Base-by-base conservation (phyloP, 148 eudicot species). In the Camellia granthamiana region DNA sequence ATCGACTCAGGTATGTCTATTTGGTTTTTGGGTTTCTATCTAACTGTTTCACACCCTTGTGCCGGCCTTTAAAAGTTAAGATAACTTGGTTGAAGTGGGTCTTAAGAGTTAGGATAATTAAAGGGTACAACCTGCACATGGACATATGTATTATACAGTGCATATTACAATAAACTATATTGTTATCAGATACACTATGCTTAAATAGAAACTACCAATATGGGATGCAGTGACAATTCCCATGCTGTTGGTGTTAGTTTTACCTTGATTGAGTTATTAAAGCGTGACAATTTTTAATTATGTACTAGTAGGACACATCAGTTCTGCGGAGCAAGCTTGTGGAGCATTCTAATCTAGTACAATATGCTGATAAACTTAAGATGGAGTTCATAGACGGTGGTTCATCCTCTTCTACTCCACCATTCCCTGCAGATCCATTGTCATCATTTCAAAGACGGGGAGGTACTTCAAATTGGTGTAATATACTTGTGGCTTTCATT, bases 291-390 rank as follows among this genome's bases (percentile, higher is more conserved):
- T 11, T n/a, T 62, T 78, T 15, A 67, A 30, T 72, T 54, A 43
- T 74, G 68, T 64, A 75, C 66, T 68, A 15, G 43, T 81, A 95
- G 98, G 98, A 93, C 76, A 86, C 93, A 71, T 93, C 98, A 65
- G 84, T 86, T 59, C 84, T 93, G 80, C 84, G 89, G 80, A 84
- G 92, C 88, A 92, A 92, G 86, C 90, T 95, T 70, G 85, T 91
- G 84, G 82, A 67, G 69, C 85, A 88, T 79, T 76, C 80, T 83
- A 95, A 93, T 88, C 96, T 95, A 80, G 90, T 91, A 49, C 82
- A 74, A 70, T 93, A 91, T 81, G 82, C 93, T 71, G 97, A 93
- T 69, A 88, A 83, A 79, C 90, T 82, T 72, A 84, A 91, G 76
- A 7, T 74, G 46, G 87, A 92, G 81, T 81, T 88, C 64, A 7